Base-by-base conservation (phyloP, 129 eudicot genomes). In the Pseudognaphalium luteoalbum region DNA sequence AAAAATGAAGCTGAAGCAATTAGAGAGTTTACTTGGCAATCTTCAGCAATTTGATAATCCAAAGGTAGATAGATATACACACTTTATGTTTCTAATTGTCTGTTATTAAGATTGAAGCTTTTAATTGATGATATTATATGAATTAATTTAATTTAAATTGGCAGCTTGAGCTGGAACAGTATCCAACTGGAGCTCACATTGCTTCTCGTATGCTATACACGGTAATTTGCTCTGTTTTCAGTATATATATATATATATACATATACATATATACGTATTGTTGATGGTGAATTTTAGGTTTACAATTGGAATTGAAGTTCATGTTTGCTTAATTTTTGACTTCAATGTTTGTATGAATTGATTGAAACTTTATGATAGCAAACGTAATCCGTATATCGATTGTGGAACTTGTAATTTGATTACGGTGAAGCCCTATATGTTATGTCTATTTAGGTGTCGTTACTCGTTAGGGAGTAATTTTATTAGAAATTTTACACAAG, bases 131-230 rank as follows among this genome's bases (percentile, higher is more conserved):
- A 50, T 37, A 3, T 8, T 21, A 19, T 11, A 65, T 61, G 44
- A 25, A 9, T 9, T 28, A 58, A 33, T 30, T 56, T 44, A 21
- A 50, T 7, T 5, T 0, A 9, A 25, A 41, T 80, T 73, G 65
- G 71, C 84, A 92, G 97, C 80, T 93, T 87, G 97, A 94, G 62
- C 84, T 94, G 61, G 99, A 94, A 76, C 98, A 94, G 12, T 94
- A 94, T 65, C 98, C 98, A 64, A 94, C 98, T 54, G 97, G 97
- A 64, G 76, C 97, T 64, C 98, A 91, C 77, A 94, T 94, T 65
- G 97, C 99, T 81, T 88, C 99, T 80, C 89, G 99, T n/a, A 88
- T 91, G 92, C 84, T 94, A 2, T 94, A 81, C 87, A 89, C 93
- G 74, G 98, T 93, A 47, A 34, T 16, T 61, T 21, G 15, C 21